Percentiles rank a stretch among this genome's conserved stretches.
phyloP scores from a whole-genome alignment of 2,329 filamentous ascomycete genomes.

The Aspergillus brunneoviolaceus region DNA sequence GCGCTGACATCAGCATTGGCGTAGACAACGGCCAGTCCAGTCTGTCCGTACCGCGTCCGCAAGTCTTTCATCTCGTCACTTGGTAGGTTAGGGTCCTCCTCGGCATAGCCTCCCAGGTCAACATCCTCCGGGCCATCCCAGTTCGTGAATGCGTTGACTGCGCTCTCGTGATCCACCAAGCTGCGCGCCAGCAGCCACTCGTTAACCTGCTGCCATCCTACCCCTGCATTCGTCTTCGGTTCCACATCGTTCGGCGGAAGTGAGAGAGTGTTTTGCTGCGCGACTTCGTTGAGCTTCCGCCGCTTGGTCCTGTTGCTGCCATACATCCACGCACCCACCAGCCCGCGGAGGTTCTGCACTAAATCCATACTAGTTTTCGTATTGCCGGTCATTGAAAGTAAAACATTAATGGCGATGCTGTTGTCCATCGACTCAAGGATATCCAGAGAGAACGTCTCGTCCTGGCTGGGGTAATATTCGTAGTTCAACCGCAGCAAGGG shows the following conservation, averaged over 20 bases:
- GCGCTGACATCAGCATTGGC: conserved; percentile 48
- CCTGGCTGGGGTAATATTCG: conserved; percentile 59
- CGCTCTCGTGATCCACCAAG: conserved; percentile 49
- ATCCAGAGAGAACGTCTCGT: conserved; percentile 48
- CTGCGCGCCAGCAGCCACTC: conserved; percentile 59
- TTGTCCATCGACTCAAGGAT: conserved; percentile 55
- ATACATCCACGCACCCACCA: conserved; percentile 65
- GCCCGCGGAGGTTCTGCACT: conserved; percentile 56
- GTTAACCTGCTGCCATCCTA: conserved; percentile 59
- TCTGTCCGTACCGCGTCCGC: conserved; percentile 55
- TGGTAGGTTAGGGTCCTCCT: conserved; percentile 41
- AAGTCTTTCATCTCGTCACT: conserved; percentile 46
- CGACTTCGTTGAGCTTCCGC: conserved; percentile 45
- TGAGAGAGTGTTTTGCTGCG: conserved; percentile 29
- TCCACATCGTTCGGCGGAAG: conserved; percentile 21
- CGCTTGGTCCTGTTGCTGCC: conserved; percentile 57
- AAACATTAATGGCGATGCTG: conserved; percentile 52
- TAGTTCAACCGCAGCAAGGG: conserved; percentile 61
- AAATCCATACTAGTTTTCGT: conserved; percentile 40
- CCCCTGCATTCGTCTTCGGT: conserved; percentile 24
- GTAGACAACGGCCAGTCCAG: conserved; percentile 61
- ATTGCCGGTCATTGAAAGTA: conserved; percentile 48
- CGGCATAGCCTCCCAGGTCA: conserved; percentile 56
- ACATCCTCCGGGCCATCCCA: conserved; percentile 63
- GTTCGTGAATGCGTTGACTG: conserved; percentile 52